phyloP scores from a whole-genome alignment of 2,329 filamentous ascomycete genomes.

The Macroventuria anomochaeta region DNA sequence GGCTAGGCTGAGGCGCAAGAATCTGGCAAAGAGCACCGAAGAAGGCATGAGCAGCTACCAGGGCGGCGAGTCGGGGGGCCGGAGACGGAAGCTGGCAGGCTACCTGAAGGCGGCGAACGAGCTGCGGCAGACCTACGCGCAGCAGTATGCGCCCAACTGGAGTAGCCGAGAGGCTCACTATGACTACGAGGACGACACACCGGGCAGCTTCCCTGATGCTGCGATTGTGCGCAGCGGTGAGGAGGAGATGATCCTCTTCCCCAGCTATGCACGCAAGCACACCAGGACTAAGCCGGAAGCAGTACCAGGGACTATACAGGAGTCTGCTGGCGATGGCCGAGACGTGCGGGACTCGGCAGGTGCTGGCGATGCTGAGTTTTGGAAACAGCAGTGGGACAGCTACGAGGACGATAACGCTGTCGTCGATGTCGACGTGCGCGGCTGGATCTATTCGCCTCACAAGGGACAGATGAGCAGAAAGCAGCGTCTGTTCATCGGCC shows the following conservation, averaged over 20 bases:
- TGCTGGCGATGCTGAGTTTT: constrained; percentile 73
- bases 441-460: constrained; percentile 92
- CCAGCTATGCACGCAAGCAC: constrained; percentile 85
- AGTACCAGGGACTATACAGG: constrained; percentile 47
- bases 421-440: constrained; percentile 91
- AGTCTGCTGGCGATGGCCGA: constrained; percentile 49
- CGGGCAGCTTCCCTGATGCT: constrained; percentile 82
- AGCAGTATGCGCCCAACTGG: constrained; percentile 59
- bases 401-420: constrained; percentile 83
- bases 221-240: constrained; percentile 79
- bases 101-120: constrained; percentile 76
- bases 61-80: constrained; percentile 67
- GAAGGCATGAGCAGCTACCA: constrained; percentile 42
- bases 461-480: constrained; percentile 83
- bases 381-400: constrained; percentile 78
- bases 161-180: constrained; percentile 54
- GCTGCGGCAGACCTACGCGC: constrained; percentile 70
- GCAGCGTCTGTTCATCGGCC: constrained; percentile 83
- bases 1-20: constrained; percentile 36
- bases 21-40: constrained; percentile 38
- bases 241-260: constrained; percentile 94
- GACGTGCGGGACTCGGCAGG: constrained; percentile 53
- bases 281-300: constrained; percentile 55
- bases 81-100: constrained; percentile 78
- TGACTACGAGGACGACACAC: constrained; percentile 60